Base-by-base conservation (phyloP, 345 rosid genomes). In the Cardamine resedifolia region DNA sequence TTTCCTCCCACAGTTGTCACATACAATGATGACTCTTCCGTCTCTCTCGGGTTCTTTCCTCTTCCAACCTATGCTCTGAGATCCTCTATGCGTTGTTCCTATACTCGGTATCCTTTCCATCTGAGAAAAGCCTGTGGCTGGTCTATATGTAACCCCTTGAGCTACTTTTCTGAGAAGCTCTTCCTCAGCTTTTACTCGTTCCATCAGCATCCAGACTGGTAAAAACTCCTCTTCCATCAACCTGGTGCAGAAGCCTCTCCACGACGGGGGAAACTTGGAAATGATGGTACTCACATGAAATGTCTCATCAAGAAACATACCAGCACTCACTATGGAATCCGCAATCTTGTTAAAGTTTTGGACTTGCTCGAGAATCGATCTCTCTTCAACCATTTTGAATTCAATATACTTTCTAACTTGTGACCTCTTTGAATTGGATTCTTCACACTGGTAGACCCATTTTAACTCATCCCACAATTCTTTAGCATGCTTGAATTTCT, bases 381-480 rank as follows among this genome's bases (percentile, higher is more conserved):
- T 85, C 49, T 74, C 90, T 34, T 87, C 91, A 30, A 81, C 79
- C 64, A 89, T 85, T 77, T 85, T 82, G 79, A 76, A 90, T 69
- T 93, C 96, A 51, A 90, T 78, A 80, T 93, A 93, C 76, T 74
- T 86, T 68, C 82, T 93, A 10, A 93, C 96, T 56, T 74, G 90
- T 72, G 82, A 72, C 74, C 88, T 84, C 85, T 82, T 86, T 1
- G 86, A 81, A 68, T 85, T 88, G 19, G 76, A 75, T 53, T 87
- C 92, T 65, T 89, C 91, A 23, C 76, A 57, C 12, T 83, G 89
- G 75, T 91, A 89, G 20, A 85, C 90, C 61, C 80, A 77, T 56
- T 80, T 89, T 63, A 90, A 86, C 78, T 85, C 86, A 43, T 87
- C 92, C 96, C 97, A 93, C n/a, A 90, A 72, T 62, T 84, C 90